Conservation (phyloP, 2,329 filamentous ascomycete species). For the Sporothrix pseudoabietina region DNA sequence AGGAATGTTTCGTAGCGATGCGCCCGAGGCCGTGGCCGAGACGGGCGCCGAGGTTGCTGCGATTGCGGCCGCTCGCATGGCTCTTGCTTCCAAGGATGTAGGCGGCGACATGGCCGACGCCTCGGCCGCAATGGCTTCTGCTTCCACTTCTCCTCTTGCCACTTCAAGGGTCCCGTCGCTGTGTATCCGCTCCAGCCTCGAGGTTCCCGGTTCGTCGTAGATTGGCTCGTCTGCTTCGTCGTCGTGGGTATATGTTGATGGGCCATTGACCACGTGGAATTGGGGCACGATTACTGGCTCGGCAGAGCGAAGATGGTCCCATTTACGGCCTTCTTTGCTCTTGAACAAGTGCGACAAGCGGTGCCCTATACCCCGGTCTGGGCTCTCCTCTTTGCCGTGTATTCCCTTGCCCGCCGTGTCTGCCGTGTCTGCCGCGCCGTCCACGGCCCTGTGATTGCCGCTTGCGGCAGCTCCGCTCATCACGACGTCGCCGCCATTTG, state of each 20-base stretch:
- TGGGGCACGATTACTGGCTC: slow-evolving; percentile 61
- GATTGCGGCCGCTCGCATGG: background rate
- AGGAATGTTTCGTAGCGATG: background rate
- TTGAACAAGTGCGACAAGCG: slow-evolving; percentile 51
- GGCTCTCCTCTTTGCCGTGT: slow-evolving; percentile 9
- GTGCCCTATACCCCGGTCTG: slow-evolving; percentile 1
- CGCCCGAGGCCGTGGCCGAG: background rate
- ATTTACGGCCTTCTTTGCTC: slow-evolving; percentile 52
- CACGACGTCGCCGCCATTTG: background rate
- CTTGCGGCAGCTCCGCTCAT: background rate
- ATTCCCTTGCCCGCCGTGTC: background rate
- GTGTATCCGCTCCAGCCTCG: background rate
- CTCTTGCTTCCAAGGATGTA: background rate
- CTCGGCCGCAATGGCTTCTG: background rate
- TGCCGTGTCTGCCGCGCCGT: slow-evolving; percentile 11
- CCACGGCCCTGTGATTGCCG: background rate
- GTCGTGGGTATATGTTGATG: background rate
- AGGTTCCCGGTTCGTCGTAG: background rate
- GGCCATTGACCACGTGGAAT: slow-evolving; percentile 31
- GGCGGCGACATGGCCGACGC: background rate
- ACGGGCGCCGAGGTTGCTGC: background rate
- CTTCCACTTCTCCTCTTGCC: background rate
- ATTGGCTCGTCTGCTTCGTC: background rate
- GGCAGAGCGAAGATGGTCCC: slow-evolving; percentile 61
- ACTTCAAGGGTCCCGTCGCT: background rate